Percentiles rank a stretch among this genome's conserved stretches.
Evolutionary conservation across 2,329 filamentous ascomycete species (phyloP).

Genomic region (Trichoderma sp.): DNA sequence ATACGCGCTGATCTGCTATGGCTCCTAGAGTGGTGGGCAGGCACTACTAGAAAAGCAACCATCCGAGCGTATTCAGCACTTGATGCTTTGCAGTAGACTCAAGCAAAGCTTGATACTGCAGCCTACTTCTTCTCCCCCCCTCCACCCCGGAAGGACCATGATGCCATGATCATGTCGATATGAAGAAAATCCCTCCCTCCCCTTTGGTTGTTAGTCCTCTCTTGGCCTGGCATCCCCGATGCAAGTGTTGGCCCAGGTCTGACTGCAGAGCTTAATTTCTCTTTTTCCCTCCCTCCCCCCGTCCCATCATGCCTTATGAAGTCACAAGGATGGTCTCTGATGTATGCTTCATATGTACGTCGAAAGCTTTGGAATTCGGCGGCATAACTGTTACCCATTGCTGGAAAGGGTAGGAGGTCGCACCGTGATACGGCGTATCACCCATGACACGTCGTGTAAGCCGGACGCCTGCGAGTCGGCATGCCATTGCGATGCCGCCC

Average conservation of each 20-base stretch:
- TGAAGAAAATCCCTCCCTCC: constrained; percentile 12
- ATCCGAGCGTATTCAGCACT: too few relatives aligned
- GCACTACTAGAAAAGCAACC: too few relatives aligned
- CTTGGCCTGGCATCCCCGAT: constrained; percentile 15
- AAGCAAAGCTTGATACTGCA: background rate
- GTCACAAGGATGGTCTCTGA: background rate
- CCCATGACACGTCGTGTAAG: constrained; percentile 8
- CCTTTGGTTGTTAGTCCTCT: background rate
- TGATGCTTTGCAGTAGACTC: background rate
- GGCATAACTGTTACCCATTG: background rate
- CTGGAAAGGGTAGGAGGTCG: constrained; percentile 11
- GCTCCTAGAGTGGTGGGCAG: background rate
- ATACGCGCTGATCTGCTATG: background rate
- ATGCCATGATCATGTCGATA: constrained; percentile 8
- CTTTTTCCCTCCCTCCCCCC: background rate
- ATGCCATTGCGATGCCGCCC: background rate
- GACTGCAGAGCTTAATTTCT: constrained; percentile 5
- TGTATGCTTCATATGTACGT: background rate
- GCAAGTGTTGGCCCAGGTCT: background rate
- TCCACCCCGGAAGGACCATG: constrained; percentile 12
- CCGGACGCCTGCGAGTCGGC: background rate
- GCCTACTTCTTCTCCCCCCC: background rate
- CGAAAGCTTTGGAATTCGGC: background rate
- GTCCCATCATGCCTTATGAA: background rate
- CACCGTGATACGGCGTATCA: background rate